Evolutionary conservation across 2,329 filamentous ascomycete species (phyloP), one percentile per base, ranked within the genome.

Genomic region (Rutstroemia sydowiana): DNA sequence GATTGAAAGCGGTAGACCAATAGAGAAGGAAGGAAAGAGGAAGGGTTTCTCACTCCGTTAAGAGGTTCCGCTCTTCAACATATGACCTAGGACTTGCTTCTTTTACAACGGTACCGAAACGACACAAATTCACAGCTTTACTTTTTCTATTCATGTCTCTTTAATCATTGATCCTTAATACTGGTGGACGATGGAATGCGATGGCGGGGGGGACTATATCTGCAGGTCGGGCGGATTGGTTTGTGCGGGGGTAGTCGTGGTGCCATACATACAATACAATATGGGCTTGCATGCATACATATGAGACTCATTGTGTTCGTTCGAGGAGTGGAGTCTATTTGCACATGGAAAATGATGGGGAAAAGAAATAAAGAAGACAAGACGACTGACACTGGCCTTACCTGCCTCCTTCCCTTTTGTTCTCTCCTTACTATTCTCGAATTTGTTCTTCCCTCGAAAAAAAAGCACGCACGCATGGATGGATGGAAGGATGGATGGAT

Each of bases 1-100:
- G 66, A 78, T 98, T 75, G 93, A 98, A 74, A 95, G 87, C 69
- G 93, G 93, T 67, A 82, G 93, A 70, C 93, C 93, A 59, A 75
- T 97, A 75, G 93, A 97, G 76, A 91, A 97, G 77, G 92, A 97
- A 78, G 85, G 85, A 75, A 95, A 95, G 86, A 88, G 90, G 75
- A 97, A 97, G 88, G 92, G 92, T 55, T 98, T 98, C 81, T 98
- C 93, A 61, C 87, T 98, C 70, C 90, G 93, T 74, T 95, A 92
- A 83, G 60, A 41, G 7, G 21, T 11, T 20, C 13, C 11, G 8
- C 7, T 20, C 13, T 11, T 20, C 37, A 20, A 5, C 16, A 30
- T 34, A 46, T 23, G 14, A 44, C 8, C n/a, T n/a, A 47, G 42
- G 49, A 8, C 36, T 41, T 51, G 48, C 48, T 41, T 45, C 31